phyloP scores from a whole-genome alignment of 441 rosid species.

The Pelargonium cotyledonis region DNA sequence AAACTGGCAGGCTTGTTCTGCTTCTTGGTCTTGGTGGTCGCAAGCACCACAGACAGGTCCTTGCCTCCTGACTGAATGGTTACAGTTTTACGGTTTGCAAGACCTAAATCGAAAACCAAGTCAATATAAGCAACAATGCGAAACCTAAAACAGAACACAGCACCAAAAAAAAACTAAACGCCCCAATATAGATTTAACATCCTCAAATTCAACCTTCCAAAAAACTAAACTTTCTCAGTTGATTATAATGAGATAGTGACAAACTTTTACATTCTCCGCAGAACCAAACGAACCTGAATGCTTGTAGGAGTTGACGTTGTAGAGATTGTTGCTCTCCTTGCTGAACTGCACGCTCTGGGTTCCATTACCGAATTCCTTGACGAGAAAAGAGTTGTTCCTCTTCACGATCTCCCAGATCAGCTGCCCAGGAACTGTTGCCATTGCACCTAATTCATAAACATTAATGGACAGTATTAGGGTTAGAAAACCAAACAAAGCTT shows the following conservation, averaged over 20 bases:
- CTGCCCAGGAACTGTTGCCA: constrained; percentile 62
- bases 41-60: constrained; percentile 58
- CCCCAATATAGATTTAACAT: no score
- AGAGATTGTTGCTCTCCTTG: constrained; percentile 59
- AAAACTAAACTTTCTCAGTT: no score
- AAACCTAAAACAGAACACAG: background rate
- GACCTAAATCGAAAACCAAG: constrained; percentile 3
- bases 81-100: constrained; percentile 70
- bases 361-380: constrained; percentile 36
- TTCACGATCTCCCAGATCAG: constrained; percentile 69
- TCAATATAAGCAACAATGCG: background rate
- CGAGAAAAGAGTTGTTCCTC: constrained; percentile 42
- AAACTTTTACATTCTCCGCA: background rate
- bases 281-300: constrained; percentile 40
- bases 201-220: no score
- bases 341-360: constrained; percentile 51
- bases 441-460: constrained; percentile 11
- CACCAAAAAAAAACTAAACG: no score
- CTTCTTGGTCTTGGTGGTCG: constrained; percentile 65
- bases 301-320: constrained; percentile 61
- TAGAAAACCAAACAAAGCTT: no score
- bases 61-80: constrained; percentile 52
- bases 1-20: constrained; percentile 47
- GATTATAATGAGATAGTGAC: no score
- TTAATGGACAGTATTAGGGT: no score